Evolutionary conservation across 352 stramenopile genomes (phyloP), one percentile per base, ranked within the genome.

Genomic region (Phytopythium boreale): DNA sequence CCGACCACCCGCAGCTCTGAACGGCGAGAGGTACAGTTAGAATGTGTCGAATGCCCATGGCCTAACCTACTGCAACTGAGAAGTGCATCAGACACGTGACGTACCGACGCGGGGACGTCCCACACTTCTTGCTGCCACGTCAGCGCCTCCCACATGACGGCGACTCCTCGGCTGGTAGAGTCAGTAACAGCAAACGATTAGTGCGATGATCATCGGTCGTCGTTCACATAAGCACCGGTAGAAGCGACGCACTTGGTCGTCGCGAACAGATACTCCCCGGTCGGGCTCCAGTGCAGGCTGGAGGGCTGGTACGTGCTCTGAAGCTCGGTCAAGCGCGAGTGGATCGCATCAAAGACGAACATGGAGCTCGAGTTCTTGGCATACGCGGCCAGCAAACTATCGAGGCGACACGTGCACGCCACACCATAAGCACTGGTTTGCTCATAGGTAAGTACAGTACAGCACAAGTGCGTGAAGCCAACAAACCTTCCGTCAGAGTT

Each of bases 181-280:
- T 15, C 5, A 6, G 14, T 56, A n/a, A 26, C 49, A n/a, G 11
- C 8, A 24, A 22, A 29, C 4, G 20, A 26, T 56, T 26, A 56
- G 49, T 12, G 10, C 1, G 17, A 34, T 5, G 3, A 3, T 31
- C 26, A 22, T 11, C 29, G 17, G 7, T 15, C 22, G 19, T 7
- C 2, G 7, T 56, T 17, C 49, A 52, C 17, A n/a, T 3, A 15
- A 62, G 19, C 22, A 34, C 6, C 37, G 26, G 0, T 9, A 8
- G 29, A 49, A 0, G n/a, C 31, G 10, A 78, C 77, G 62, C 72
- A 93, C 83, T 79, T 72, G 17, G 81, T 91, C 9, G 70, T 69
- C 19, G 84, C 80, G 66, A 92, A 92, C 75, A 93, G 78, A 77
- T 91, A 93, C 62, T 90, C 85, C 43, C 85, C 83, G n/a, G 79